These are phyloP conservation scores for Calvatia gigantea DNA, from an alignment of 768 basidiomycete genomes.

Conservation along the genomic window DNA sequence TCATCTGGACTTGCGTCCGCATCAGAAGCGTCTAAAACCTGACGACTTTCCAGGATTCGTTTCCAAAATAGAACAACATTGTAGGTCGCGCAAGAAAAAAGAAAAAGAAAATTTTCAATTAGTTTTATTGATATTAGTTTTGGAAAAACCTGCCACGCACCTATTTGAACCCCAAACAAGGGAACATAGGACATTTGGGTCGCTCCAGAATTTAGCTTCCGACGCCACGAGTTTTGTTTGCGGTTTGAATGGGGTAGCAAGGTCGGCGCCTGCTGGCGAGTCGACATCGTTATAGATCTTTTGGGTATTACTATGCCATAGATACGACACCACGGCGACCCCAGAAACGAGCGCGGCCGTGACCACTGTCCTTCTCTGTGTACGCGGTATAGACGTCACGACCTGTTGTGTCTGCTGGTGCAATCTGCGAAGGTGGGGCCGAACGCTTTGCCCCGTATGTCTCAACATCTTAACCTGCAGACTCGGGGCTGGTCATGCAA, in stretches of 20 bases:
- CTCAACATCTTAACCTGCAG: conserved; percentile 26
- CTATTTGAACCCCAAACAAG: conserved; percentile 77
- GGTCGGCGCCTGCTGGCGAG: conserved; percentile 3
- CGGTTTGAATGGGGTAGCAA: conserved; percentile 9
- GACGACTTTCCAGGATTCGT: background rate
- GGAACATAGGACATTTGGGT: conserved; percentile 36
- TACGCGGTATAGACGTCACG: conserved; percentile 15
- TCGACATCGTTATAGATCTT: conserved; percentile 28
- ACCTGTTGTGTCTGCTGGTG: conserved; percentile 22
- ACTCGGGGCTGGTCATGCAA: too few species aligned
- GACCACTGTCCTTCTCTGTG: conserved; percentile 15
- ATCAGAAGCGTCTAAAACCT: conserved; percentile 48
- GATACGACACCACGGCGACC: conserved; percentile 28
- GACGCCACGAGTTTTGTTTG: conserved; percentile 15
- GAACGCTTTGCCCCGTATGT: conserved; percentile 20
- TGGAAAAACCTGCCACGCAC: conserved; percentile 32
- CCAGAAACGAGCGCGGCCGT: conserved; percentile 25
- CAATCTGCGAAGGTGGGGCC: conserved; percentile 22
- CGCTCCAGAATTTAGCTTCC: conserved; percentile 11
- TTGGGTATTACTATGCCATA: conserved; percentile 36
- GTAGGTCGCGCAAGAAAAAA: background rate
- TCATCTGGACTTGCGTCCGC: conserved; percentile 12
- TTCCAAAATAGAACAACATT: background rate
- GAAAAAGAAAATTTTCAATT: background rate
- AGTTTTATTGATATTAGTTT: too few species aligned